These are phyloP conservation scores for Dillenia suffruticosa DNA, from an alignment of 164 flowering plant species.

Conservation along the genomic window DNA sequence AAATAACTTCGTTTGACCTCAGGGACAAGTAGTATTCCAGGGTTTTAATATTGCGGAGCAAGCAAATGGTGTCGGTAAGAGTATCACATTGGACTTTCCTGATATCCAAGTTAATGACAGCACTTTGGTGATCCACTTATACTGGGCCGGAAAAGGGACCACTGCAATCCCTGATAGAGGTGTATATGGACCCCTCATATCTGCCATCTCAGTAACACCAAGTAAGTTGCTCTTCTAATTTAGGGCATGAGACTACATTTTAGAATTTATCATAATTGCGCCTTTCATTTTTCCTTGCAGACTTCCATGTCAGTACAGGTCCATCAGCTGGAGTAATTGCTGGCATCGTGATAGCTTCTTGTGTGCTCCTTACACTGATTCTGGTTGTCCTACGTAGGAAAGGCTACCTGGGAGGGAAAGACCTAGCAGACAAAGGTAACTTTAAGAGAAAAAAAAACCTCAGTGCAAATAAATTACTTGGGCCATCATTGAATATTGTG, in stretches of 20 bases:
- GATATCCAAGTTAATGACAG: conserved; percentile 38
- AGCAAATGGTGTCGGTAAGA: conserved; percentile 57
- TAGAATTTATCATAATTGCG: no score
- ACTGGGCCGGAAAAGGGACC: conserved; percentile 90
- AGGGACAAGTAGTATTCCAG: conserved; percentile 34
- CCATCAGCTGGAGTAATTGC: conserved; percentile 61
- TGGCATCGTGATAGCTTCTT: conserved; percentile 57
- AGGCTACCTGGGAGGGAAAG: conserved; percentile 52
- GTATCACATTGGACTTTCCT: conserved; percentile 20
- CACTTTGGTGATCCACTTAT: conserved; percentile 69
- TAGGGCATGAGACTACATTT: neutral
- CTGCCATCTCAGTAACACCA: conserved; percentile 75
- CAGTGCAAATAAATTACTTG: neutral
- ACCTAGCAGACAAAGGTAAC: conserved; percentile 51
- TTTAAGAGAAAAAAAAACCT: neutral
- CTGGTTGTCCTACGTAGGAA: conserved; percentile 35
- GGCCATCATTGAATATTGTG: neutral
- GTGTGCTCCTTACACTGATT: conserved; percentile 25
- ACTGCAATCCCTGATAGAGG: conserved; percentile 59
- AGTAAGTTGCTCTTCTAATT: conserved; percentile 35
- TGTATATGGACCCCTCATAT: conserved; percentile 82
- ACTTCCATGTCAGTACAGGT: conserved; percentile 41
- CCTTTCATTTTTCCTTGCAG: conserved; percentile 26
- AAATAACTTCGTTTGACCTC: conserved; percentile 4
- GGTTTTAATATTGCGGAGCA: conserved; percentile 54